Percentiles rank a stretch among this genome's conserved stretches.
phyloP scores from a whole-genome alignment of 345 rosid genomes.

The Turnera subulata region DNA sequence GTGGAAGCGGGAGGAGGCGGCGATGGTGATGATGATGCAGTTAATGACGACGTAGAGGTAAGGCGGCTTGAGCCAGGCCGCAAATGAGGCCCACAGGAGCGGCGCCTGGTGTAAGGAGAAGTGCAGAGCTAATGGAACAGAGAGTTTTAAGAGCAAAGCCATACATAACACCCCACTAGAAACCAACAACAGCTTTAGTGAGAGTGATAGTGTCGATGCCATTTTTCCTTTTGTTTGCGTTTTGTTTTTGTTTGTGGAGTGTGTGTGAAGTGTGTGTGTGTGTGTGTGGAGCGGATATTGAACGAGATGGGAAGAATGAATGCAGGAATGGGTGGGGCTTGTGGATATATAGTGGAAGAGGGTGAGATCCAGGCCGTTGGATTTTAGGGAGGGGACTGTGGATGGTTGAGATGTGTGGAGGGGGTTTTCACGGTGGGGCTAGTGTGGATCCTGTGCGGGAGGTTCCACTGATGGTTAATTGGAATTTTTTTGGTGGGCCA shows the following conservation, averaged over 20 bases:
- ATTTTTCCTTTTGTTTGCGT: not conserved
- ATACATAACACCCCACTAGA: slow-evolving; percentile 31
- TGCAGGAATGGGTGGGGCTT: not conserved
- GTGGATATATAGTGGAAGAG: slow-evolving; percentile 19
- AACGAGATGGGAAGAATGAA: too few species aligned
- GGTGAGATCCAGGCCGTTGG: slow-evolving; percentile 16
- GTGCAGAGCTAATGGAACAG: slow-evolving; percentile 31
- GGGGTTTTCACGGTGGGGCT: not conserved
- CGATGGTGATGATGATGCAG: slow-evolving; percentile 50
- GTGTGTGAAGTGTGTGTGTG: not conserved
- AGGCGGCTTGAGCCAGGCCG: slow-evolving; percentile 57
- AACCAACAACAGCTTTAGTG: slow-evolving; percentile 32
- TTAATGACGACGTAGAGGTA: slow-evolving; percentile 46
- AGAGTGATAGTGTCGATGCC: slow-evolving; percentile 7
- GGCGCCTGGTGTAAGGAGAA: slow-evolving; percentile 37
- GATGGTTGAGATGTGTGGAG: slow-evolving; percentile 19
- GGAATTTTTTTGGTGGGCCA: slow-evolving; percentile 1
- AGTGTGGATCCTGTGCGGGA: not conserved
- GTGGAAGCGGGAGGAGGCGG: slow-evolving; percentile 44
- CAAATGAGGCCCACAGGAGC: slow-evolving; percentile 32
- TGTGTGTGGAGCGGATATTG: too few species aligned
- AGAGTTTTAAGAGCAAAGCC: slow-evolving; percentile 30
- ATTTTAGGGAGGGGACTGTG: not conserved
- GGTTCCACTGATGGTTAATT: not conserved
- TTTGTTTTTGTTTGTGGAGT: not conserved